Evolutionary conservation across 345 rosid genomes (phyloP).

Genomic region (Sapria himalayana): DNA sequence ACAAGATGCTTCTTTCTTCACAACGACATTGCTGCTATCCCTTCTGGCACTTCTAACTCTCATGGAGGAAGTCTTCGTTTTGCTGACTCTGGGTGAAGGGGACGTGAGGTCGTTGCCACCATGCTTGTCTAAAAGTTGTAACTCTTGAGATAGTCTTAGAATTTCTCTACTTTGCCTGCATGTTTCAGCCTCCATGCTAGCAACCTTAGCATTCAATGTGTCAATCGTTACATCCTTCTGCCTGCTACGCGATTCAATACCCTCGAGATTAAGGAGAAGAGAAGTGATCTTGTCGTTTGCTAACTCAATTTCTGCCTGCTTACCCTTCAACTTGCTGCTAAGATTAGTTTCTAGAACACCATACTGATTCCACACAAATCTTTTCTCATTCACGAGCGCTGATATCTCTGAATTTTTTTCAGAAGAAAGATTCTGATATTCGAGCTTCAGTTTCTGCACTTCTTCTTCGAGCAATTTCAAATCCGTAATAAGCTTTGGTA

Average conservation of each 20-base stretch:
- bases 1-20: slow-evolving; percentile 23
- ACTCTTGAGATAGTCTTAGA: slow-evolving; percentile 24
- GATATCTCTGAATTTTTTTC: slow-evolving; percentile 35
- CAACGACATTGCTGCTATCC: slow-evolving; percentile 3
- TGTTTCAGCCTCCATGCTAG: slow-evolving; percentile 31
- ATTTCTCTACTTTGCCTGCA: slow-evolving; percentile 23
- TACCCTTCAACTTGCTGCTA: slow-evolving; percentile 28
- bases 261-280: slow-evolving; percentile 33
- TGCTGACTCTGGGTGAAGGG: slow-evolving; percentile 18
- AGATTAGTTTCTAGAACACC: slow-evolving; percentile 28
- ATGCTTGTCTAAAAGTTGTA: slow-evolving; percentile 29
- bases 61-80: slow-evolving; percentile 10
- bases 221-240: slow-evolving; percentile 45
- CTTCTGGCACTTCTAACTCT: slow-evolving; percentile 9
- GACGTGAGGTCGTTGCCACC: slow-evolving; percentile 20
- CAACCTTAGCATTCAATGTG: slow-evolving; percentile 21
- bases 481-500: no score
- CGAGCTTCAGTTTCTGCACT: slow-evolving; percentile 26
- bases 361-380: slow-evolving; percentile 60
- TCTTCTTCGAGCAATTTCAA: slow-evolving; percentile 20
- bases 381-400: slow-evolving; percentile 33
- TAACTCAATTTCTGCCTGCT: slow-evolving; percentile 27
- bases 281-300: slow-evolving; percentile 35
- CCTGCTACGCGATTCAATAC: slow-evolving; percentile 29
- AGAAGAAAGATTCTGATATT: slow-evolving; percentile 32